phyloP scores from a whole-genome alignment of 2,329 filamentous ascomycete genomes.

The Taxawa tesnikishii region DNA sequence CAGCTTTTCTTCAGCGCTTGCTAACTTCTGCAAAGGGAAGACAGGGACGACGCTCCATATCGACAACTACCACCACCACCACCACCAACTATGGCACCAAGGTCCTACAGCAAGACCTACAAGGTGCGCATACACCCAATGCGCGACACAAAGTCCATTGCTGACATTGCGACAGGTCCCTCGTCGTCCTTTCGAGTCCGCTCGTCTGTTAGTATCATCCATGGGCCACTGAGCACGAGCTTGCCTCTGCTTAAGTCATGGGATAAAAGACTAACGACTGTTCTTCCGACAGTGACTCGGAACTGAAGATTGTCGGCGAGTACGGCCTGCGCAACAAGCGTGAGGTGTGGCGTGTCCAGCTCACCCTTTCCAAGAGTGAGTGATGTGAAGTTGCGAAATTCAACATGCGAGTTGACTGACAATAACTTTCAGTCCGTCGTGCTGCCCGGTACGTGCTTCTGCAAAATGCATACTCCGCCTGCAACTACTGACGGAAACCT shows the following conservation, averaged over 20 bases:
- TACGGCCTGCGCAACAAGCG: constrained; percentile 99
- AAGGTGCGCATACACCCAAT: constrained; percentile 49
- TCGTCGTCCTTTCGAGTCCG: constrained; percentile 96
- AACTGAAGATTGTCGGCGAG: constrained; percentile 99
- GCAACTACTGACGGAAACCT: constrained; percentile 11
- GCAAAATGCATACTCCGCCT: not conserved
- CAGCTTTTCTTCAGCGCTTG: too few species aligned
- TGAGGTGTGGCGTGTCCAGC: constrained; percentile 99
- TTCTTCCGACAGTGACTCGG: constrained; percentile 87
- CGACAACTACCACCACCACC: constrained; percentile 29
- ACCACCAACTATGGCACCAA: too few species aligned
- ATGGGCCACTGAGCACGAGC: constrained; percentile 92
- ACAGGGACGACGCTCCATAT: constrained; percentile 1
- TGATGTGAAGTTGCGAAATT: too few species aligned
- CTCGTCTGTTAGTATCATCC: constrained; percentile 93
- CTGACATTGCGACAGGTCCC: too few species aligned
- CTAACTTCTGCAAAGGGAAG: too few species aligned
- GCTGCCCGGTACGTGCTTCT: constrained; percentile 80
- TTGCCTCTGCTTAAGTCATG: constrained; percentile 95
- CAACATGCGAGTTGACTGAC: too few species aligned
- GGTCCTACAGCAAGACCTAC: constrained; percentile 97
- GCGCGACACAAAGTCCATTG: too few species aligned
- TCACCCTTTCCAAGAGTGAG: constrained; percentile 99
- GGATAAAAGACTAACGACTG: constrained; percentile 59
- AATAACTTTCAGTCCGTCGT: too few species aligned